Base-by-base conservation (phyloP, 2,329 filamentous ascomycete species). In the Eutypella sp. region DNA sequence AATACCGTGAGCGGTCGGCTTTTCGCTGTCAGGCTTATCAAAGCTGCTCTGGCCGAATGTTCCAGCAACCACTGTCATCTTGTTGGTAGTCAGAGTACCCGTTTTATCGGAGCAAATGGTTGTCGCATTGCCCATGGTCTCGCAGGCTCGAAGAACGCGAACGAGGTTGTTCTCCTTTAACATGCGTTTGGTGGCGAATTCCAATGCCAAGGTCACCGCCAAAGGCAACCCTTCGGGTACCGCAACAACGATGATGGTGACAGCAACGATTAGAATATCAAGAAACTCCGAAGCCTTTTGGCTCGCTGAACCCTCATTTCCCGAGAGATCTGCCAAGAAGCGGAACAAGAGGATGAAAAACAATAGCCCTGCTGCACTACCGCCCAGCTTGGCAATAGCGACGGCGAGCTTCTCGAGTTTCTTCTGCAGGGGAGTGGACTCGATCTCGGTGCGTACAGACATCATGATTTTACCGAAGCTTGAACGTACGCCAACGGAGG, bases 101-200 rank as follows among this genome's bases (percentile, higher is more conserved):
- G 85, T 89, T 66, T 89, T 89, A 63, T 89, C 87, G 4, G 87
- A 90, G 65, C 87, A 92, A 29, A 92, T 84, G 0, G 86, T 85
- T 2, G 81, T 84, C 23, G 81, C 81, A 54, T 87, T 87, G 5
- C 82, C 82, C 82, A 86, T 85, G 3, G 82, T 84, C 62, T 87
- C 83, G 59, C 82, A 85, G 47, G 82, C 82, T 47, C 80, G 75
- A 23, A 87, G 69, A 27, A 84, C 71, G 47, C 82, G 79, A n/a
- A 87, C 83, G 24, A 86, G 67, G 51, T 85, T 86, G 67, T 85
- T 84, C 63, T 85, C 82, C 57, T 82, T 84, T 36, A 84, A 65
- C 75, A 87, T 82, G 29, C 79, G 73, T 36, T 79, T 84, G 2
- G 81, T 85, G 27, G 82, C 82, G 56, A 85, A 85, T 27, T 82